A percentile compares a stretch with the other conserved stretches of the same genome.
Evolutionary conservation across 768 basidiomycete genomes (phyloP).

Genomic region (Rhodosporidiobolus odoratus): DNA sequence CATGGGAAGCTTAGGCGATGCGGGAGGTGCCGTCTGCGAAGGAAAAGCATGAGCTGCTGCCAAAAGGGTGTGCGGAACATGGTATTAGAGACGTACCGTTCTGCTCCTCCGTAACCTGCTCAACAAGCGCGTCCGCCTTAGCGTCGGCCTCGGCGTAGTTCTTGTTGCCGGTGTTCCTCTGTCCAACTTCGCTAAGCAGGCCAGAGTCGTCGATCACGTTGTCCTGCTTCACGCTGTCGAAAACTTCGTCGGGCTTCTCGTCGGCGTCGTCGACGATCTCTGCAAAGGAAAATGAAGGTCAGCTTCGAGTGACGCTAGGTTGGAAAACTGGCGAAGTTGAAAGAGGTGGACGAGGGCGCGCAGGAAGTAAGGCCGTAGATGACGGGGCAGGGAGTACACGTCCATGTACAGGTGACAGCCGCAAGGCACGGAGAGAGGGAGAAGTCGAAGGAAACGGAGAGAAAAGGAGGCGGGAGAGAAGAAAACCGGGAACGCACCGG

Average conservation of each 20-base stretch:
- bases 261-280: slow-evolving; percentile 9
- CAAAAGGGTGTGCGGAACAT: no score
- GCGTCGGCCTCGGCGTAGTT: slow-evolving; percentile 18
- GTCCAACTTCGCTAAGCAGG: background rate
- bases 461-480: background rate
- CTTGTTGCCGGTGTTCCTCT: background rate
- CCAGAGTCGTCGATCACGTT: slow-evolving; percentile 18
- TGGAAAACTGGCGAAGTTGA: no score
- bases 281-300: background rate
- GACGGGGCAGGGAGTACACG: background rate
- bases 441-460: background rate
- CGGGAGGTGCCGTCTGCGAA: no score
- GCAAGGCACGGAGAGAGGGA: background rate
- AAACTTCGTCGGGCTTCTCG: slow-evolving; percentile 21
- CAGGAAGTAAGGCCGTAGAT: background rate
- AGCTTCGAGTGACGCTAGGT: no score
- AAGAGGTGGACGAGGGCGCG: no score
- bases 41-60: no score
- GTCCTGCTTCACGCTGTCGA: slow-evolving; percentile 25
- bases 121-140: slow-evolving; percentile 27
- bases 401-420: no score
- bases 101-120: slow-evolving; percentile 7
- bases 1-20: no score
- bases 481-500: background rate
- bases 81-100: no score